phyloP scores from a whole-genome alignment of 257 asterid genomes.

The Nicotiana undulata region DNA sequence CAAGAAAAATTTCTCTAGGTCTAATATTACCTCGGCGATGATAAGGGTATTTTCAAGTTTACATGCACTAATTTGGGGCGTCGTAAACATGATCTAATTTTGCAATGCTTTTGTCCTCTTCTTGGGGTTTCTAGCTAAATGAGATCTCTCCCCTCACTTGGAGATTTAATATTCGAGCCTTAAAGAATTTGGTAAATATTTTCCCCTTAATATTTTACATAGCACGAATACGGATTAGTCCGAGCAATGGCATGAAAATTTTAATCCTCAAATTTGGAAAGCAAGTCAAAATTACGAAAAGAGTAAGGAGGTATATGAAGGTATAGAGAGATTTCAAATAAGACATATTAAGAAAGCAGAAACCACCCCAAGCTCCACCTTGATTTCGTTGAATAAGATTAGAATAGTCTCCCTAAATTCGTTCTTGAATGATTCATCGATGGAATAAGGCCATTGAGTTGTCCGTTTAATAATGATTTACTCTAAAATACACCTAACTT shows the following conservation, averaged over 20 bases:
- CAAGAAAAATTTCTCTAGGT: conserved; percentile 10
- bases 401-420: background rate
- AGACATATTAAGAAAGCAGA: too few relatives aligned
- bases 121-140: background rate
- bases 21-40: background rate
- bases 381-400: background rate
- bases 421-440: background rate
- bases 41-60: background rate
- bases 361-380: too few relatives aligned
- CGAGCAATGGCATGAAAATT: background rate
- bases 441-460: background rate
- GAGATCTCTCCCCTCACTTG: too few relatives aligned
- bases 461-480: conserved; percentile 1
- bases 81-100: too few relatives aligned
- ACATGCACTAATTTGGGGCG: background rate
- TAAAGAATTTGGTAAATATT: too few relatives aligned
- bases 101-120: background rate
- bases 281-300: too few relatives aligned
- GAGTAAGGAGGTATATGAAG: too few relatives aligned
- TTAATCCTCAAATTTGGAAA: too few relatives aligned
- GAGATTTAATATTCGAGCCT: too few relatives aligned
- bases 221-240: too few relatives aligned
- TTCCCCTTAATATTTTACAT: too few relatives aligned
- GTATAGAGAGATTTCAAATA: too few relatives aligned
- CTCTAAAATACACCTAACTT: conserved; percentile 15